Conservation (phyloP, 306 rosid genomes). For the peach (Prunus persica) region DNA sequence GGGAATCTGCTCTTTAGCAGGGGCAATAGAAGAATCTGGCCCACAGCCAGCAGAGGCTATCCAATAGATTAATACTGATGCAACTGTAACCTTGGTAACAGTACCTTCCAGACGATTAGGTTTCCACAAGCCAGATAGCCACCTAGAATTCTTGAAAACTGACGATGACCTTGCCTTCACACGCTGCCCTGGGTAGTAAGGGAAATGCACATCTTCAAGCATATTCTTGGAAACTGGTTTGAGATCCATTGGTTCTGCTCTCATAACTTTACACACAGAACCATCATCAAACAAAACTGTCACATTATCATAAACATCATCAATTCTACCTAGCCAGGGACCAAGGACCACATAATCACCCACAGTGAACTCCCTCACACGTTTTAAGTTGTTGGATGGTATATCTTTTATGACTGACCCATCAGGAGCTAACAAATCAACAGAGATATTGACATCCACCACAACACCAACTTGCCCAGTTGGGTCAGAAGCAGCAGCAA, state of each 20-base stretch:
- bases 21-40: slow-evolving; percentile 85
- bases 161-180: slow-evolving; percentile 91
- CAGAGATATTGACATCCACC: slow-evolving; percentile 81
- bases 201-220: slow-evolving; percentile 89
- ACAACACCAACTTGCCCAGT: slow-evolving; percentile 97
- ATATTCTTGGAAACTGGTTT: slow-evolving; percentile 82
- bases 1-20: slow-evolving; percentile 93
- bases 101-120: slow-evolving; percentile 93
- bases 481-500: slow-evolving; percentile 79
- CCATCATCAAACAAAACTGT: slow-evolving; percentile 95
- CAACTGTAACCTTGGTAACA: slow-evolving; percentile 86
- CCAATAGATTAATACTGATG: slow-evolving; percentile 93
- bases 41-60: slow-evolving; percentile 99
- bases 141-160: slow-evolving; percentile 86
- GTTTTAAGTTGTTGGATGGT: slow-evolving; percentile 67
- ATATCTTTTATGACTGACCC: slow-evolving; percentile 66
- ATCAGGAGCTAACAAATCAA: slow-evolving; percentile 68
- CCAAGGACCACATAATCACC: slow-evolving; percentile 98
- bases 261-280: slow-evolving; percentile 81
- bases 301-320: slow-evolving; percentile 94
- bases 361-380: slow-evolving; percentile 87
- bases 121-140: slow-evolving; percentile 99
- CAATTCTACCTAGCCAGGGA: slow-evolving; percentile 92
- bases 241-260: slow-evolving; percentile 87
- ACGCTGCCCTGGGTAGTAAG: slow-evolving; percentile 98